Base-by-base conservation (phyloP, 495 filamentous ascomycete genomes). In the Barbatosphaeria neglecta region DNA sequence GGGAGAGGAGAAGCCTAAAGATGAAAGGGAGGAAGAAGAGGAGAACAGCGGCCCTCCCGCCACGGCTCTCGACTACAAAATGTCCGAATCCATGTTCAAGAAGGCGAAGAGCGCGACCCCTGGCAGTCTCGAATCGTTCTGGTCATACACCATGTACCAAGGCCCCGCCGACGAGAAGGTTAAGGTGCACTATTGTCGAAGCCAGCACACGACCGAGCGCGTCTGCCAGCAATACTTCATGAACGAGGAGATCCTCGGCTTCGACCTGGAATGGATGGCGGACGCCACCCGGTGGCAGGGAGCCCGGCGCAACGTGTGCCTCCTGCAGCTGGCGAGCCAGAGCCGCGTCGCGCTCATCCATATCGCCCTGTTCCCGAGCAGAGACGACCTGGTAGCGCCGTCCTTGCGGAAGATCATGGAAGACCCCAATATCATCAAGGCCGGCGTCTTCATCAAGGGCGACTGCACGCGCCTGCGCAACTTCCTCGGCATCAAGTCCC, bases 341-440 rank as follows among this genome's bases (percentile, higher is more conserved):
- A 77, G 80, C 42, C 82, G 84, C n/a, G 81, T 95, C 44, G 85
- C 74, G 0, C 68, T 95, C 2, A 89, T 93, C 55, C 89, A 95
- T 49, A 60, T 94, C 35, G 81, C 86, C 22, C 58, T 74, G 8
- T 86, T 76, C 57, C 58, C 65, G 17, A 67, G 70, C 6, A 64
- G 63, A n/a, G 59, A 75, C 2, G 69, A 78, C 16, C 60, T 90
- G n/a, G 73, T 90, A 16, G 63, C 84, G 1, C 84, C 86, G 1
- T 70, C 78, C 0, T 70, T 95, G 20, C 78, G 73, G 50, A 62
- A 68, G 40, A 72, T 95, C 41, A 69, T 95, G 57, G 84, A 93
- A 58, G 76, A 80, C 43, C 61, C 80, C 0, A 59, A 72, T 13
- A 72, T 92, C 51, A 76, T 73, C 6, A 95, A 95, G 64, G 70